phyloP scores from a whole-genome alignment of 805 yeast genomes.

The Teunomyces panamensis region DNA sequence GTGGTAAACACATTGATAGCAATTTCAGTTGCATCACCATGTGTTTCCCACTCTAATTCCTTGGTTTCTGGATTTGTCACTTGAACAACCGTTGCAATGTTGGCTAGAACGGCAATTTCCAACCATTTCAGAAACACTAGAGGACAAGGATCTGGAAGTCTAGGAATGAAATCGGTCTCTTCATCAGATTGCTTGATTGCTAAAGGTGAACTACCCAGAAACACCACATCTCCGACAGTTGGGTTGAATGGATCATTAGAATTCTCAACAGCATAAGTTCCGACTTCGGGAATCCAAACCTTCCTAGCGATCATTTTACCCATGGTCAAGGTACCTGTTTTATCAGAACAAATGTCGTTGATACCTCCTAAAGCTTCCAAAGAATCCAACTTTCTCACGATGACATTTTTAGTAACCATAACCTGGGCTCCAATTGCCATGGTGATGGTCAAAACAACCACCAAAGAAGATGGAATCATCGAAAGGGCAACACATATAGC shows the following conservation, averaged over 20 bases:
- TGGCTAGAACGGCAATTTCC: slow-evolving; percentile 36
- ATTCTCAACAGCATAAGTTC: slow-evolving; percentile 31
- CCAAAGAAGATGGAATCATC: slow-evolving; percentile 38
- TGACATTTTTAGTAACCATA: slow-evolving; percentile 34
- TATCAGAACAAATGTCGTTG: slow-evolving; percentile 82
- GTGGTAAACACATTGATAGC: slow-evolving; percentile 32
- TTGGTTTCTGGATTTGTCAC: slow-evolving; percentile 18
- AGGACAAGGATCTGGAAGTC: slow-evolving; percentile 19
- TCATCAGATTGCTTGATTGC: slow-evolving; percentile 30
- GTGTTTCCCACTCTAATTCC: slow-evolving; percentile 36
- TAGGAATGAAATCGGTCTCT: slow-evolving; percentile 37
- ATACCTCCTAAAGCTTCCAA: slow-evolving; percentile 40
- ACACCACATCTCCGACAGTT: slow-evolving; percentile 40
- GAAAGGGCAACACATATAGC: slow-evolving; percentile 41
- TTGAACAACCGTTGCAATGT: slow-evolving; percentile 34
- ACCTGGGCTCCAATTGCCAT: slow-evolving; percentile 42
- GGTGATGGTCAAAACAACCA: slow-evolving; percentile 38
- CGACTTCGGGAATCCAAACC: slow-evolving; percentile 35
- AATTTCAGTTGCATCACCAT: slow-evolving; percentile 37
- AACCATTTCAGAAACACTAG: slow-evolving; percentile 22
- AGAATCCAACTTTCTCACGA: slow-evolving; percentile 36
- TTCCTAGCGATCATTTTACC: slow-evolving; percentile 38
- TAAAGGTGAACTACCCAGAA: slow-evolving; percentile 24
- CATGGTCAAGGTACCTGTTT: slow-evolving; percentile 52
- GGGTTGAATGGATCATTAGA: slow-evolving; percentile 35